phyloP scores from a whole-genome alignment of 2,329 filamentous ascomycete species.

The Aspergillus brasiliensis region DNA sequence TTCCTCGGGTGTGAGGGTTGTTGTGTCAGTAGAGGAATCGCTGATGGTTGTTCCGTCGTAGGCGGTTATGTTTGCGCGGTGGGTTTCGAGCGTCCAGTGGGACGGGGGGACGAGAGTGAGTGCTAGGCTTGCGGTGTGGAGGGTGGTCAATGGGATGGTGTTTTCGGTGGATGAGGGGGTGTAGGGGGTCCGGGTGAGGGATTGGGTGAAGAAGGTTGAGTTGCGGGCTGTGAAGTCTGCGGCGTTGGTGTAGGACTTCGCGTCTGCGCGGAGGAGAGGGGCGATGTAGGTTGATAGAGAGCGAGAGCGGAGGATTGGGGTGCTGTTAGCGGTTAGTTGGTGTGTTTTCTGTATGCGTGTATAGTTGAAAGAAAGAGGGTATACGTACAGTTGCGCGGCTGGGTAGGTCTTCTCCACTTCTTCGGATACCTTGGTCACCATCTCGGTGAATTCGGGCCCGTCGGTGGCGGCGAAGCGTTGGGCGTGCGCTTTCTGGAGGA shows the following conservation, averaged over 20 bases:
- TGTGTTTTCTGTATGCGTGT: neutral
- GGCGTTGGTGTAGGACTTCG: constrained; percentile 60
- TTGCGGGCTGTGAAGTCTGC: constrained; percentile 59
- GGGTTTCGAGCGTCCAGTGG: constrained; percentile 45
- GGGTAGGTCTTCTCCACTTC: constrained; percentile 28
- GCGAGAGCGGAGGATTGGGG: constrained; percentile 34
- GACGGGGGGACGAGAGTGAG: constrained; percentile 44
- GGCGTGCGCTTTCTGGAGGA: constrained; percentile 74
- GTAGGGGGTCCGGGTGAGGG: constrained; percentile 31
- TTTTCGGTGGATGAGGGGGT: constrained; percentile 19
- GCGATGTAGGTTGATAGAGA: constrained; percentile 52
- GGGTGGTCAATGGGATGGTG: constrained; percentile 36
- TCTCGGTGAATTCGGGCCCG: constrained; percentile 45
- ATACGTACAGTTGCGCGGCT: constrained; percentile 33
- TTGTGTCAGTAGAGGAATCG: neutral
- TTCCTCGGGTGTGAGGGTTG: neutral
- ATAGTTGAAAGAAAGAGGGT: neutral
- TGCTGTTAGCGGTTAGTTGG: constrained; percentile 20
- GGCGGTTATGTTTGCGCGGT: constrained; percentile 42
- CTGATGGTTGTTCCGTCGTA: constrained; percentile 31
- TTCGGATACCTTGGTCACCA: constrained; percentile 40
- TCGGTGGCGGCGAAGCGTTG: constrained; percentile 49
- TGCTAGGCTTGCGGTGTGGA: constrained; percentile 49
- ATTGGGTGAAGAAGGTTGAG: constrained; percentile 58
- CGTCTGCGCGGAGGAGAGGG: constrained; percentile 55